phyloP scores from a whole-genome alignment of 2,329 filamentous ascomycete species.

The Trichoderma gracile region DNA sequence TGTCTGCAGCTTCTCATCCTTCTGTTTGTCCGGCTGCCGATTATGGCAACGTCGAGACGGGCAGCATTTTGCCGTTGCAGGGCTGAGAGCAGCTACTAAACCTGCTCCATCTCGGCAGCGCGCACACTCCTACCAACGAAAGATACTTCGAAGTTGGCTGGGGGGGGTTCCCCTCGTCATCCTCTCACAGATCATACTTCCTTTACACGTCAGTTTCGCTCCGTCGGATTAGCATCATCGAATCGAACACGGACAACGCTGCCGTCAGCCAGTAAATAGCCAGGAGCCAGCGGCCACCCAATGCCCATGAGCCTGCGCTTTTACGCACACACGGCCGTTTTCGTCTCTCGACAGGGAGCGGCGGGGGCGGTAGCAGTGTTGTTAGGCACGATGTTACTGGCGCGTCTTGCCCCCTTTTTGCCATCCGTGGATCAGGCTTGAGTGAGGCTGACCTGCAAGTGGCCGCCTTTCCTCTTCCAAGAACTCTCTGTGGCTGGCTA shows the following conservation, averaged over 20 bases:
- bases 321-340: not conserved
- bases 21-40: conserved; percentile 15
- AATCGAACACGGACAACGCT: not conserved
- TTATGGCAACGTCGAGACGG: conserved; percentile 7
- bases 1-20: conserved; percentile 7
- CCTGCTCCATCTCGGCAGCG: conserved; percentile 13
- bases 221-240: not conserved
- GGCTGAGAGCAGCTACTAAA: conserved; percentile 12
- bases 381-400: conserved; percentile 3
- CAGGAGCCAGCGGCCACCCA: conserved; percentile 1
- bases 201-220: not conserved
- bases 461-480: not conserved
- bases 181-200: conserved; percentile 22
- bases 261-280: not conserved
- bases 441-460: conserved; percentile 16
- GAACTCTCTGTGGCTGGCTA: conserved; percentile 21
- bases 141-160: not conserved
- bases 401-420: not conserved
- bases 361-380: not conserved
- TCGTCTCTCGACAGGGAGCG: not conserved
- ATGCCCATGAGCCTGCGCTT: conserved; percentile 7
- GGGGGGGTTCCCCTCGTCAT: not conserved
- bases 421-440: not conserved
- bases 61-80: conserved; percentile 10
- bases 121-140: not conserved